Conservation (phyloP, 306 rosid genomes). For the Rubus idaeus region DNA sequence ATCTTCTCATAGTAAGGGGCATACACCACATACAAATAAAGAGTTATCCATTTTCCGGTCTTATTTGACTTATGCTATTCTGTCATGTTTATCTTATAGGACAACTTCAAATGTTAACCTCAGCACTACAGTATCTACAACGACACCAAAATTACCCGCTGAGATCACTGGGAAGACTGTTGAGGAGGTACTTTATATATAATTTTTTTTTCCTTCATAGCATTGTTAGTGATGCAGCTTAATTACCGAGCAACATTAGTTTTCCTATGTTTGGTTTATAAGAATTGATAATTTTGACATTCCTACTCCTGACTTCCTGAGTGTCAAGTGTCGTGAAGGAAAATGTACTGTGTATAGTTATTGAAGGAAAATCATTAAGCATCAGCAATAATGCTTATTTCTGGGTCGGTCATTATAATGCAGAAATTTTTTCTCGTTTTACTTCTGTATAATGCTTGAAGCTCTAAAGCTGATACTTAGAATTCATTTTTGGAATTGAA, state of each 20-base stretch:
- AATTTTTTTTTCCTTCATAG: background rate
- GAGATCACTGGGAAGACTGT: conserved; percentile 94
- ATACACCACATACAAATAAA: background rate
- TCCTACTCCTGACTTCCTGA: background rate
- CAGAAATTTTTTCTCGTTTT: background rate
- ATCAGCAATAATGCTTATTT: background rate
- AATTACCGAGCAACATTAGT: background rate
- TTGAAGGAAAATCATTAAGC: too few species aligned
- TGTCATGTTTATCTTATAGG: conserved; percentile 41
- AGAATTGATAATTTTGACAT: background rate
- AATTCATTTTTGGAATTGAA: background rate
- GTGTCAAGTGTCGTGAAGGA: background rate
- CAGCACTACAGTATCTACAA: conserved; percentile 45
- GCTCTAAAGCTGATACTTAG: background rate
- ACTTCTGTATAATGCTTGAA: background rate
- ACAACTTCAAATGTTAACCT: conserved; percentile 55
- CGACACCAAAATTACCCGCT: conserved; percentile 77
- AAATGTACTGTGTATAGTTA: too few species aligned
- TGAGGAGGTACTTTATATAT: conserved; percentile 67
- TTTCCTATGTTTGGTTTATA: background rate
- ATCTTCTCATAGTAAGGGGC: background rate
- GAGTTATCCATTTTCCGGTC: background rate
- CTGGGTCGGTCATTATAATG: background rate
- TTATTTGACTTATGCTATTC: conserved; percentile 13
- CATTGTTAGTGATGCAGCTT: conserved; percentile 1